These are phyloP conservation scores for Fonsecaea nubica DNA, from an alignment of 2,329 filamentous ascomycete species.

Conservation along the genomic window DNA sequence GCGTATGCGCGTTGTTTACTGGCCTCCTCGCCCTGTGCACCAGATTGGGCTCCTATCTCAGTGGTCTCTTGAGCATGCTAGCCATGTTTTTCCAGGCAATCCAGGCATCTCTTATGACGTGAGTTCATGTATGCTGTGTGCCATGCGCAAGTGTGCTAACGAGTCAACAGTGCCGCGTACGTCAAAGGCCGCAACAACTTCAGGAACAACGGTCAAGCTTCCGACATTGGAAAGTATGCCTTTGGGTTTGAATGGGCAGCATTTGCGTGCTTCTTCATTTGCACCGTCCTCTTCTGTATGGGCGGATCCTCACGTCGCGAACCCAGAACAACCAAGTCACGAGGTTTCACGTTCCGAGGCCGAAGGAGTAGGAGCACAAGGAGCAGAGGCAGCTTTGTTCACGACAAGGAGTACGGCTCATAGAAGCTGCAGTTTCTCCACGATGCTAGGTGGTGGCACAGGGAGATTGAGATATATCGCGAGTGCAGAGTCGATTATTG, in stretches of 20 bases:
- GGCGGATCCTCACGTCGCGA: slow-evolving; percentile 43
- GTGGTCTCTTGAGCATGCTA: slow-evolving; percentile 59
- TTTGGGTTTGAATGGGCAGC: slow-evolving; percentile 69
- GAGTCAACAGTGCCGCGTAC: slow-evolving; percentile 61
- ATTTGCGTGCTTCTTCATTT: slow-evolving; percentile 61
- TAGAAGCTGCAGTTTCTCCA: slow-evolving; percentile 13
- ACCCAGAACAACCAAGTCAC: slow-evolving; percentile 17
- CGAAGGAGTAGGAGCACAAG: slow-evolving; percentile 39
- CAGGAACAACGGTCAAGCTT: slow-evolving; percentile 54
- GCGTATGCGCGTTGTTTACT: slow-evolving; percentile 52
- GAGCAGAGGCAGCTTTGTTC: slow-evolving; percentile 42
- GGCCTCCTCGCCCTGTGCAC: slow-evolving; percentile 59
- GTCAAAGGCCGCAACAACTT: slow-evolving; percentile 65
- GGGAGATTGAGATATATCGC: not conserved
- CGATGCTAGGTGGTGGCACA: not conserved
- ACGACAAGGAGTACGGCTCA: slow-evolving; percentile 41
- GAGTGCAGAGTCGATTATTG: slow-evolving; percentile 12
- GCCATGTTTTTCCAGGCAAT: slow-evolving; percentile 66
- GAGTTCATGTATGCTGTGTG: slow-evolving; percentile 46
- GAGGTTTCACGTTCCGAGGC: slow-evolving; percentile 33
- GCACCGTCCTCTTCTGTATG: slow-evolving; percentile 64
- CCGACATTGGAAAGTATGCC: slow-evolving; percentile 63
- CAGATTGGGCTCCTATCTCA: slow-evolving; percentile 59
- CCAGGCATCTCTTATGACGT: slow-evolving; percentile 67
- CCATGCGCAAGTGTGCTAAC: slow-evolving; percentile 12